Evolutionary conservation across 2,329 filamentous ascomycete species (phyloP).

Genomic region (Ophiostoma novo-ulmi): DNA sequence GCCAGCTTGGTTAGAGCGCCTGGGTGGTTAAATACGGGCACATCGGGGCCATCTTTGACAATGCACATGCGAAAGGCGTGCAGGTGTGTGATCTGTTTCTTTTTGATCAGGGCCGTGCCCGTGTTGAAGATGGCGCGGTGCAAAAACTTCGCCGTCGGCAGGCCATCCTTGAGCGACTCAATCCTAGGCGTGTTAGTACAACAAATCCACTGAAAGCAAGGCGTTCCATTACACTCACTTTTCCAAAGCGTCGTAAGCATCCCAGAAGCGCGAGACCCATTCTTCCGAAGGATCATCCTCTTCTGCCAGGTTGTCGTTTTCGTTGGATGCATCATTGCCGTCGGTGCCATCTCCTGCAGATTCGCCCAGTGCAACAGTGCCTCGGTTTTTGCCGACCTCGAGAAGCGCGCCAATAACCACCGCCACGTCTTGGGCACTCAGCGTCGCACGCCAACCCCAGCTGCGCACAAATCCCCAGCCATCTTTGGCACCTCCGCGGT

Average conservation of each 20-base stretch:
- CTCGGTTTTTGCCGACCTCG: slow-evolving; percentile 69
- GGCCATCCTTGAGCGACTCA: slow-evolving; percentile 66
- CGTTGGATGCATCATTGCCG: slow-evolving; percentile 45
- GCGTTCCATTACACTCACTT: slow-evolving; percentile 43
- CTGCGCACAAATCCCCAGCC: slow-evolving; percentile 96
- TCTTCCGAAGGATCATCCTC: slow-evolving; percentile 43
- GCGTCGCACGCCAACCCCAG: slow-evolving; percentile 94
- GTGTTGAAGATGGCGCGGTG: slow-evolving; percentile 91
- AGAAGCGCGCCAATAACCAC: slow-evolving; percentile 87
- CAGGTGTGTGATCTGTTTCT: slow-evolving; percentile 88
- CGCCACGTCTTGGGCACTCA: slow-evolving; percentile 91
- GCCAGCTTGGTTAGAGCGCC: slow-evolving; percentile 90
- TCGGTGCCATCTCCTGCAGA: slow-evolving; percentile 25
- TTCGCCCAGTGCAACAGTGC: slow-evolving; percentile 34
- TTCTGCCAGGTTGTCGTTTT: slow-evolving; percentile 39
- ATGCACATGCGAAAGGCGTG: slow-evolving; percentile 92
- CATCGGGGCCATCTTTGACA: slow-evolving; percentile 90
- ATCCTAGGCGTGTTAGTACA: slow-evolving; percentile 49
- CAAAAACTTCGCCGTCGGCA: slow-evolving; percentile 81
- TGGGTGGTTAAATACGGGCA: slow-evolving; percentile 85
- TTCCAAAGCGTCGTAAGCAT: slow-evolving; percentile 66
- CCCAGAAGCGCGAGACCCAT: slow-evolving; percentile 64
- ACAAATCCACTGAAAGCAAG: background rate
- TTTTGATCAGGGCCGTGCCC: slow-evolving; percentile 83
- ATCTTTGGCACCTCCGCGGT: slow-evolving; percentile 69